Evolutionary conservation across 208 protist species (phyloP).

Genomic region (Trichomonas vaginalis): DNA sequence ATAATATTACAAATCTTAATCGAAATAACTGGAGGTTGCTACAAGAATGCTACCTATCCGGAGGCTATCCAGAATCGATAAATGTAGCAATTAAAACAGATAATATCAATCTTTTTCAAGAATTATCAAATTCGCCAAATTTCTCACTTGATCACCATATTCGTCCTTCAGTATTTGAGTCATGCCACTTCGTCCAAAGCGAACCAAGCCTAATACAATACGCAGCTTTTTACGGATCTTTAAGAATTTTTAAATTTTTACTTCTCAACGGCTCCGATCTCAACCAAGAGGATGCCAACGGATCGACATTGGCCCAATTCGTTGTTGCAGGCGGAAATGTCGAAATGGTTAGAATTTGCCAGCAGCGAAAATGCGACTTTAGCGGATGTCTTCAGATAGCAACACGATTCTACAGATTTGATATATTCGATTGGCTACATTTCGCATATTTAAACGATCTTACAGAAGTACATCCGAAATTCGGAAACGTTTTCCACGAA

Average conservation of each 20-base stretch:
- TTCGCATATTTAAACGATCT: background rate
- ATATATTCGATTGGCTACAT: background rate
- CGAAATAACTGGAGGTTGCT: background rate
- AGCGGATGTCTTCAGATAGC: background rate
- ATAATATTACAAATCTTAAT: background rate
- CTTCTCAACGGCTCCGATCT: background rate
- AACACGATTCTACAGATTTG: background rate
- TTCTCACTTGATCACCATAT: background rate
- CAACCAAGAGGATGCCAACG: background rate
- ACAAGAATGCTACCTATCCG: background rate
- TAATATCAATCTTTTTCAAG: background rate
- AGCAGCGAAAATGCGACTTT: background rate
- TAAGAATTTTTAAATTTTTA: conserved; percentile 6
- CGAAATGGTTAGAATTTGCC: background rate
- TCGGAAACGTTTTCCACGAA: background rate
- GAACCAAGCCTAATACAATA: background rate
- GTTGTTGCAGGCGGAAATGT: background rate
- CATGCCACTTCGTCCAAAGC: background rate
- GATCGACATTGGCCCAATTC: background rate
- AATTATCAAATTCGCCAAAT: background rate
- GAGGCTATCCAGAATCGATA: background rate
- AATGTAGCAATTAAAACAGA: background rate
- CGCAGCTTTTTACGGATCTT: background rate
- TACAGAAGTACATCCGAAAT: background rate
- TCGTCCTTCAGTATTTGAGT: background rate